Percentiles rank a stretch among this genome's conserved stretches.
These are phyloP conservation scores for Galeopsis tetrahit DNA, from an alignment of 257 asterid species.

Conservation along the genomic window DNA sequence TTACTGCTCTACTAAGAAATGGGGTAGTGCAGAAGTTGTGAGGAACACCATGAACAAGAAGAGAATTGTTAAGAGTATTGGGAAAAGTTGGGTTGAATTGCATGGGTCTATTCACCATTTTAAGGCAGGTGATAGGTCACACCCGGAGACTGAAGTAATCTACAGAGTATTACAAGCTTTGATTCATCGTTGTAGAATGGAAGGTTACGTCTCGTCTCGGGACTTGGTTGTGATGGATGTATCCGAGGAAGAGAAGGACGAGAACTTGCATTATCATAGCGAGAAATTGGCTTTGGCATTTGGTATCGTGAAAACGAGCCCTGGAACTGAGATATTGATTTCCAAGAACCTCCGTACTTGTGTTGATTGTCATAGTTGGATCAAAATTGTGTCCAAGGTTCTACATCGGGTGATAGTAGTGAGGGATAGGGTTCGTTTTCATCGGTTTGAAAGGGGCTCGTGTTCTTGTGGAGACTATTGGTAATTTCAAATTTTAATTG, in stretches of 20 bases:
- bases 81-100: constrained; percentile 80
- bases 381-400: constrained; percentile 66
- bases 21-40: constrained; percentile 67
- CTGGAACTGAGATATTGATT: constrained; percentile 64
- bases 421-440: constrained; percentile 83
- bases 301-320: constrained; percentile 68
- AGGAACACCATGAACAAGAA: constrained; percentile 40
- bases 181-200: constrained; percentile 52
- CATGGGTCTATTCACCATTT: constrained; percentile 61
- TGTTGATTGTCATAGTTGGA: constrained; percentile 81
- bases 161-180: constrained; percentile 59
- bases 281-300: constrained; percentile 79
- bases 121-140: constrained; percentile 65
- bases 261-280: constrained; percentile 70
- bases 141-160: constrained; percentile 54
- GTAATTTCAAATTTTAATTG: background rate
- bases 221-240: constrained; percentile 83
- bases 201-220: constrained; percentile 53
- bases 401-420: constrained; percentile 62
- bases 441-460: constrained; percentile 65
- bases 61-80: constrained; percentile 59
- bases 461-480: constrained; percentile 3
- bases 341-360: constrained; percentile 78
- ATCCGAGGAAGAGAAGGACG: constrained; percentile 86
- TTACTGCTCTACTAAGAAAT: constrained; percentile 62